These are phyloP conservation scores for Aspergillus tanneri DNA, from an alignment of 2,329 filamentous ascomycete species.

Conservation along the genomic window DNA sequence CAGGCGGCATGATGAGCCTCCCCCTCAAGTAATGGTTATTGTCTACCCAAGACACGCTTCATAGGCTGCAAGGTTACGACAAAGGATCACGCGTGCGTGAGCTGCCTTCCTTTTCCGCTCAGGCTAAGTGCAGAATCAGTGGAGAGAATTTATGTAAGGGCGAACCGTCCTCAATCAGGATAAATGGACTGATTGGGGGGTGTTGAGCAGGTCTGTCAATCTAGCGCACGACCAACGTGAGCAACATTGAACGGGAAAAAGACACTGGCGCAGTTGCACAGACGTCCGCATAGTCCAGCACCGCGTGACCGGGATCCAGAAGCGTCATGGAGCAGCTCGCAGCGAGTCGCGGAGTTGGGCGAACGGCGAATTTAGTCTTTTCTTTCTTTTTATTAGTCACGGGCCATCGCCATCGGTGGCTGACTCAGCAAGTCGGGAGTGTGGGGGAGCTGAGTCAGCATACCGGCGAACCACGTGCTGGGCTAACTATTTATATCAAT, in stretches of 20 bases:
- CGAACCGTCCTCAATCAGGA: background rate
- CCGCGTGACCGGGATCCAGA: background rate
- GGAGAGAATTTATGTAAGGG: background rate
- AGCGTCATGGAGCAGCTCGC: slow-evolving; percentile 1
- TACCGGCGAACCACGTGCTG: background rate
- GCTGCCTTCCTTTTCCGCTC: background rate
- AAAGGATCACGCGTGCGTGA: background rate
- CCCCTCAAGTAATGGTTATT: background rate
- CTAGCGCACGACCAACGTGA: slow-evolving; percentile 7
- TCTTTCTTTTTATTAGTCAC: background rate
- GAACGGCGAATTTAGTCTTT: too few relatives aligned
- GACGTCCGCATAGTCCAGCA: slow-evolving; percentile 4
- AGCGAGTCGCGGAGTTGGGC: too few relatives aligned
- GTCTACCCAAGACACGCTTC: background rate
- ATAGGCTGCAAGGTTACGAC: background rate
- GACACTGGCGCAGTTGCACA: slow-evolving; percentile 1
- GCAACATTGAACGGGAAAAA: slow-evolving; percentile 7
- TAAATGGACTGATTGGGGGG: background rate
- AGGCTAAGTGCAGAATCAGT: background rate
- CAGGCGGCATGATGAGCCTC: slow-evolving; percentile 34
- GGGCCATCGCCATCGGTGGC: background rate
- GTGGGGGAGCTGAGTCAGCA: slow-evolving; percentile 4
- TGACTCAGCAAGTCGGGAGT: background rate
- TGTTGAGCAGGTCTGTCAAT: too few relatives aligned
- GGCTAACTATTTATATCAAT: too few relatives aligned